A percentile compares a stretch with the other conserved stretches of the same genome.
phyloP scores from a whole-genome alignment of 2,329 filamentous ascomycete species.

The Penicillium sumatraense region DNA sequence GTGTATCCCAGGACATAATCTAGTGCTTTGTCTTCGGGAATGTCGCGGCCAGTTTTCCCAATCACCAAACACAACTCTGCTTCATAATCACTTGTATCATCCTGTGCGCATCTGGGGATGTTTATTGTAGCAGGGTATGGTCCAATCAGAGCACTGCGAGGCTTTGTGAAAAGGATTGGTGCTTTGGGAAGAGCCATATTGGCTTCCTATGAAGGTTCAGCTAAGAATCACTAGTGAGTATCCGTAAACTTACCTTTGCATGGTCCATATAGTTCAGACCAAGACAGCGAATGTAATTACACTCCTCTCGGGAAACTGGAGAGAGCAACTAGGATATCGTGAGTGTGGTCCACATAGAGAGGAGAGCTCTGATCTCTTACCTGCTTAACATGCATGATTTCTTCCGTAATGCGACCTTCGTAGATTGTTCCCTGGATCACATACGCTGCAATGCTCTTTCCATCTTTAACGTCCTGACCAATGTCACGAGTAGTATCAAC shows the following conservation, averaged over 20 bases:
- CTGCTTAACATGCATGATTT: conserved; percentile 29
- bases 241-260: conserved; percentile 25
- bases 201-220: conserved; percentile 23
- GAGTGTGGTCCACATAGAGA: background rate
- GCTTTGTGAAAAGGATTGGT: conserved; percentile 37
- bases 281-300: conserved; percentile 36
- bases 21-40: conserved; percentile 28
- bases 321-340: conserved; percentile 31
- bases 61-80: conserved; percentile 35
- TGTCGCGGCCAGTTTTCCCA: conserved; percentile 25
- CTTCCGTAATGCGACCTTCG: conserved; percentile 29
- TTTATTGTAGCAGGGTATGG: conserved; percentile 33
- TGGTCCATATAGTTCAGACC: conserved; percentile 38
- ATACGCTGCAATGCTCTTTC: conserved; percentile 26
- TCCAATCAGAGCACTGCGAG: conserved; percentile 30
- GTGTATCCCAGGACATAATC: conserved; percentile 41
- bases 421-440: conserved; percentile 35
- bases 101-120: conserved; percentile 36
- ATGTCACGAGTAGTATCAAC: conserved; percentile 33
- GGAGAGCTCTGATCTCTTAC: background rate
- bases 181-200: conserved; percentile 31
- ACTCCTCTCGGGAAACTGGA: conserved; percentile 29
- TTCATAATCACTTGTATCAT: conserved; percentile 37
- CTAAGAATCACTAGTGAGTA: background rate
- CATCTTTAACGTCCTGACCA: conserved; percentile 28